phyloP scores from a whole-genome alignment of 2,329 filamentous ascomycete species.

The Xylaria sp. region DNA sequence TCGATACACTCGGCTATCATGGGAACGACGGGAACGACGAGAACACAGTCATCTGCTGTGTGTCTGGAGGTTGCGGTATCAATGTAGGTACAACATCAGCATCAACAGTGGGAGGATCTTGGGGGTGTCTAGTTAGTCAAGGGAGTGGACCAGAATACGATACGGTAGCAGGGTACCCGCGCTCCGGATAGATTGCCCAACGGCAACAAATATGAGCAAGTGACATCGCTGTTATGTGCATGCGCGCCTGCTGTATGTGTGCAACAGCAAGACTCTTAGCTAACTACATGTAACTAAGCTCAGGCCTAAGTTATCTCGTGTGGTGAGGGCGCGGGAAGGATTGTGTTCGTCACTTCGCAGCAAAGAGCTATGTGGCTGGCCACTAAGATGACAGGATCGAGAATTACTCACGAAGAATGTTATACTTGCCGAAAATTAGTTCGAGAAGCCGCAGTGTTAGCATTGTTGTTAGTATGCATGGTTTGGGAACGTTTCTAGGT shows the following conservation, averaged over 20 bases:
- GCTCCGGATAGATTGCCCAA: slow-evolving; percentile 12
- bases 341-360: slow-evolving; percentile 7
- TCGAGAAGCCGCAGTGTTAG: slow-evolving; percentile 25
- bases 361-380: not conserved
- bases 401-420: slow-evolving; percentile 5
- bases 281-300: not conserved
- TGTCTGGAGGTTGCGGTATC: slow-evolving; percentile 23
- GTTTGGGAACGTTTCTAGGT: slow-evolving; percentile 1
- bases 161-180: slow-evolving; percentile 20
- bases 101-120: slow-evolving; percentile 18
- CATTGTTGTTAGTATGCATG: slow-evolving; percentile 28
- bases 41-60: slow-evolving; percentile 26
- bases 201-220: slow-evolving; percentile 19
- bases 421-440: slow-evolving; percentile 17
- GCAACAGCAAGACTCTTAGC: not conserved
- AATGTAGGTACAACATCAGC: slow-evolving; percentile 12
- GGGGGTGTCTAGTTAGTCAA: slow-evolving; percentile 28
- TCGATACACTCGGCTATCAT: slow-evolving; percentile 20
- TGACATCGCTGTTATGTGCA: slow-evolving; percentile 13
- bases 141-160: slow-evolving; percentile 17
- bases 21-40: slow-evolving; percentile 21
- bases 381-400: slow-evolving; percentile 16
- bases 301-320: slow-evolving; percentile 4
- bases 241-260: slow-evolving; percentile 4
- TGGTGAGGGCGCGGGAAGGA: slow-evolving; percentile 22